Percentiles rank a stretch among this genome's conserved stretches.
Conservation (phyloP, 768 basidiomycete species). For the Tephrocybe sp. region DNA sequence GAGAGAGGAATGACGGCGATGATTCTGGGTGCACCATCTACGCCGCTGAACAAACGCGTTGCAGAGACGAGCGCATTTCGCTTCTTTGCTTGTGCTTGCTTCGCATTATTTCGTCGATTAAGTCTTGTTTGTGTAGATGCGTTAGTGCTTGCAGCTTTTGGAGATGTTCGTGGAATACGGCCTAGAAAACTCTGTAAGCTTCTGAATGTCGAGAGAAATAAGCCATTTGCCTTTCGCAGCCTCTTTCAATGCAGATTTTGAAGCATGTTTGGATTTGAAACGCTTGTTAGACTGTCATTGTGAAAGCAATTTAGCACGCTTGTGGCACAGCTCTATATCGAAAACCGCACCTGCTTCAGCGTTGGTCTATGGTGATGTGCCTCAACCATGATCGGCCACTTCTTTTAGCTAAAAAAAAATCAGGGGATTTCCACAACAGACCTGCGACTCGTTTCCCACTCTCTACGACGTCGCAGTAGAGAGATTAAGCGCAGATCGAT, state of each 20-base stretch:
- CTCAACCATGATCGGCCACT: slow-evolving; percentile 32
- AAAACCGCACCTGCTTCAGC: slow-evolving; percentile 69
- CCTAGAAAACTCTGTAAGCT: slow-evolving; percentile 34
- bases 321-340: not conserved
- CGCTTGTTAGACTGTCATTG: slow-evolving; percentile 74
- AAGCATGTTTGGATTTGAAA: slow-evolving; percentile 89
- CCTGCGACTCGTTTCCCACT: not conserved
- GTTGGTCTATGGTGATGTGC: slow-evolving; percentile 74
- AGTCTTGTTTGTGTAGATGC: slow-evolving; percentile 65
- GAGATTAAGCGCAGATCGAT: slow-evolving; percentile 5
- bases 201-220: not conserved
- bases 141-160: slow-evolving; percentile 47
- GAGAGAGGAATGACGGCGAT: slow-evolving; percentile 87
- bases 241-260: slow-evolving; percentile 82
- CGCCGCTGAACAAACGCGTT: slow-evolving; percentile 75
- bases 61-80: slow-evolving; percentile 64
- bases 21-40: slow-evolving; percentile 78
- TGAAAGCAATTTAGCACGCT: slow-evolving; percentile 1
- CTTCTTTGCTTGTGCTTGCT: slow-evolving; percentile 77
- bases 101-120: slow-evolving; percentile 82
- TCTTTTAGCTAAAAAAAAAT: not conserved
- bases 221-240: slow-evolving; percentile 68
- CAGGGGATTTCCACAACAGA: not conserved
- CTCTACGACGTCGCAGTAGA: not conserved
- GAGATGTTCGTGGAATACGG: slow-evolving; percentile 50